Evolutionary conservation across 257 asterid genomes (phyloP), one percentile per base, ranked within the genome.

Genomic region (Fraxinus anomala): DNA sequence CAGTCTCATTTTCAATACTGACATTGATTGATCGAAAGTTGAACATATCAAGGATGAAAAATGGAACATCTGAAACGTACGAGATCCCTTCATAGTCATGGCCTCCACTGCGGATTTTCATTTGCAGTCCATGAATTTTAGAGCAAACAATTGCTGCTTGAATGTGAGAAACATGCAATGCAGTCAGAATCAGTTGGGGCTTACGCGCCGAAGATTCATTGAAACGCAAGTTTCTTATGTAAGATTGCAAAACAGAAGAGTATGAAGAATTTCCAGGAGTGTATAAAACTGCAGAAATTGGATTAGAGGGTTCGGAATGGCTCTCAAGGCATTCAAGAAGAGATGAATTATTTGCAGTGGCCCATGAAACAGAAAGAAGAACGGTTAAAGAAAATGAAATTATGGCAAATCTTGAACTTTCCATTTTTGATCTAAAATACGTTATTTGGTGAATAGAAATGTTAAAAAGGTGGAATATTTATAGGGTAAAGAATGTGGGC

Each of bases 51-150:
- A 86, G 80, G 77, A 84, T 39, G 34, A 85, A 0, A 73, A 86
- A 88, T 1, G 84, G 81, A 6, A 59, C 68, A 6, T 75, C 21
- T 1, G 87, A 81, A 2, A 76, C 77, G 6, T 86, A 81, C 1
- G 87, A 79, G 8, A 82, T 16, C 16, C 89, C 92, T 39, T 85
- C 91, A 24, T 79, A 85, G 49, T 88, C 92, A 33, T 88, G 90
- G 26, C 91, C 91, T 0, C 92, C 88, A n/a, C 92, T 88, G 1
- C 92, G 83, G 61, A 76, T 80, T 65, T 78, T 83, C 34, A 88
- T 44, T 49, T 79, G 74, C 28, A 86, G 24, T 23, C 79, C 75
- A 8, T 37, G 49, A 5, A 74, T 51, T 72, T 81, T 73, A 1
- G 90, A 72, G 44, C 92, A 88, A 16, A 81, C 11, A 3, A 88